Conservation (phyloP, 805 yeast genomes). For the Starmerella powellii region DNA sequence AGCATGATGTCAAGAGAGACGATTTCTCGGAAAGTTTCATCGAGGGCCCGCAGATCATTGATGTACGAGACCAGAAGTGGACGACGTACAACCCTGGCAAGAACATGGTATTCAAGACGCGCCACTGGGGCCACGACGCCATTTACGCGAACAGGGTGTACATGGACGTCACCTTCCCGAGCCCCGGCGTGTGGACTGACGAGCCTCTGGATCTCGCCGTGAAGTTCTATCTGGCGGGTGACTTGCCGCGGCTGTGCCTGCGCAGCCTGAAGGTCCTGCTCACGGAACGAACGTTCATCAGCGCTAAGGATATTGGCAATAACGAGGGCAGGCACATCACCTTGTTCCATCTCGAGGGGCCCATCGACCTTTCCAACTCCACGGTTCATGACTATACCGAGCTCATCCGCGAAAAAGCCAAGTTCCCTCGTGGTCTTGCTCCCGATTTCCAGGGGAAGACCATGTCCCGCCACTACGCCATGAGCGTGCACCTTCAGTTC, state of each 20-base stretch:
- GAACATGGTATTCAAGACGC: too few relatives aligned
- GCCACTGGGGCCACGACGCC: not conserved
- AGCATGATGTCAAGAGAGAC: too few relatives aligned
- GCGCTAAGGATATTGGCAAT: constrained; percentile 4
- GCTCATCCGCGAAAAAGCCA: constrained; percentile 1
- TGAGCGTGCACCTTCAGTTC: constrained; percentile 8
- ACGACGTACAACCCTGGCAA: too few relatives aligned
- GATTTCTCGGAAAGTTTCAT: too few relatives aligned
- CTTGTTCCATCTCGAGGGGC: constrained; percentile 2
- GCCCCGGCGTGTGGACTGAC: constrained; percentile 11
- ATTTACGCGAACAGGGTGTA: not conserved
- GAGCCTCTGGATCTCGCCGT: constrained; percentile 5
- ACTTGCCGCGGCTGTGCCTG: constrained; percentile 10
- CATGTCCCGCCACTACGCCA: constrained; percentile 10
- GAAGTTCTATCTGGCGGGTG: constrained; percentile 1
- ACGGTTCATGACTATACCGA: constrained; percentile 5
- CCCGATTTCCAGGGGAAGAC: constrained; percentile 8
- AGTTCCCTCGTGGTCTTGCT: constrained; percentile 7
- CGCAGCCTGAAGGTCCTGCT: constrained; percentile 4
- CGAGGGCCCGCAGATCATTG: too few relatives aligned
- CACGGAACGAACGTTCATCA: constrained; percentile 7
- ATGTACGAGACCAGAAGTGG: too few relatives aligned
- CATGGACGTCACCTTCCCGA: constrained; percentile 8
- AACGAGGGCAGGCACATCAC: constrained; percentile 8
- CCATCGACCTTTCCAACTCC: constrained; percentile 2